A percentile compares a stretch with the other conserved stretches of the same genome.
Conservation (phyloP, 108 stramenopile genomes). For the Aureococcus anophagefferens region DNA sequence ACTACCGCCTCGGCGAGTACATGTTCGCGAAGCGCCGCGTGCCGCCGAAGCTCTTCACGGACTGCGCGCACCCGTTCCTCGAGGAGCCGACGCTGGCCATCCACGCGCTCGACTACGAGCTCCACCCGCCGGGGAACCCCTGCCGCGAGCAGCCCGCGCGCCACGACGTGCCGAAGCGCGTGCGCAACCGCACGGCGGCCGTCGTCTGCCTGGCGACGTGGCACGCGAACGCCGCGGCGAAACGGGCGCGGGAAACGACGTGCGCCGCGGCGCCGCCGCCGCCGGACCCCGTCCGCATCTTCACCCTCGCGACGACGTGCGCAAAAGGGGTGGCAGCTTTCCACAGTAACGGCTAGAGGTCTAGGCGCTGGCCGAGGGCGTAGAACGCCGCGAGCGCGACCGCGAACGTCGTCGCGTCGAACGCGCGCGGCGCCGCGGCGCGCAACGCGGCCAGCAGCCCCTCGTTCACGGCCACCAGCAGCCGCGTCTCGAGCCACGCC, state of each 20-base stretch:
- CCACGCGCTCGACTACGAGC: background rate
- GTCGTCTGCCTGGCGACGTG: background rate
- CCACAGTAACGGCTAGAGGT: too few relatives aligned
- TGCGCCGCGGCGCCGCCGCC: background rate
- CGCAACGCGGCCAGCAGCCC: too few relatives aligned
- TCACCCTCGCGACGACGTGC: too few relatives aligned
- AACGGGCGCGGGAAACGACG: background rate
- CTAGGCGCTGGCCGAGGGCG: too few relatives aligned
- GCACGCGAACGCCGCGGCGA: background rate
- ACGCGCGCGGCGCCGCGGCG: too few relatives aligned
- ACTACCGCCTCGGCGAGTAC: background rate
- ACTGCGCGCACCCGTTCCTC: background rate
- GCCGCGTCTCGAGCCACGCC: too few relatives aligned
- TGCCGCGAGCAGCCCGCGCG: background rate
- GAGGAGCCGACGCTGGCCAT: background rate
- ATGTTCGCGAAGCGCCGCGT: constrained; percentile 9
- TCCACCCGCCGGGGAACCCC: background rate
- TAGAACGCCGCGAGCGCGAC: too few relatives aligned
- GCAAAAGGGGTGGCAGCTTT: too few relatives aligned
- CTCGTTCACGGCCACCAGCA: too few relatives aligned
- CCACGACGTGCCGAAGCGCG: background rate
- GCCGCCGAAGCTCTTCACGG: background rate
- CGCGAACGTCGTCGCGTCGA: too few relatives aligned
- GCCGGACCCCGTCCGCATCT: too few relatives aligned
- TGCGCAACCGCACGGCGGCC: background rate